Evolutionary conservation across 2,329 filamentous ascomycete species (phyloP).

Genomic region (Aspergillus sp.): DNA sequence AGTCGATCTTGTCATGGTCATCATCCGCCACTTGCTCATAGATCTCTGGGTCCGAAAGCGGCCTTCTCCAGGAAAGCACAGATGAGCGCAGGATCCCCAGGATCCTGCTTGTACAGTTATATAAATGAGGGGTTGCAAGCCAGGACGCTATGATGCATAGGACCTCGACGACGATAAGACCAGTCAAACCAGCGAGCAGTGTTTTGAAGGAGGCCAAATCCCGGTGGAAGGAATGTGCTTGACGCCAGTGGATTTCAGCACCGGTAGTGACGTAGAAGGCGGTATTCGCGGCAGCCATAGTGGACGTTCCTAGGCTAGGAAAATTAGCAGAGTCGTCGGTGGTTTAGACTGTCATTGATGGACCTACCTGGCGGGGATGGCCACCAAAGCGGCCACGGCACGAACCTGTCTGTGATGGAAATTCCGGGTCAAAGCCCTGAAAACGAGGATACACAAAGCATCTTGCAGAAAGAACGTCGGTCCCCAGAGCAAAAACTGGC

Average conservation of each 20-base stretch:
- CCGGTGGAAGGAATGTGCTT: constrained; percentile 24
- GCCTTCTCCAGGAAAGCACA: constrained; percentile 5
- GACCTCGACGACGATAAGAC: constrained; percentile 24
- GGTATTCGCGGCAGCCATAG: constrained; percentile 25
- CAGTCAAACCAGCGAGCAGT: constrained; percentile 24
- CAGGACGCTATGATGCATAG: constrained; percentile 18
- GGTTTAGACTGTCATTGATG: background rate
- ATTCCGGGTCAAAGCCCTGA: constrained; percentile 16
- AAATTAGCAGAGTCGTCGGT: constrained; percentile 4
- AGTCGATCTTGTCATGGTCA: too few species aligned
- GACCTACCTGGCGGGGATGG: constrained; percentile 23
- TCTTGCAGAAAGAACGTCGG: constrained; percentile 25
- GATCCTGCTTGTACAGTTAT: constrained; percentile 18
- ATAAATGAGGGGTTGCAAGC: constrained; percentile 16
- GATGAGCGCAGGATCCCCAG: constrained; percentile 18
- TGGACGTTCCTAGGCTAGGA: constrained; percentile 19
- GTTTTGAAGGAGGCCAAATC: constrained; percentile 27
- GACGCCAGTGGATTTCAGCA: constrained; percentile 31
- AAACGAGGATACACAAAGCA: constrained; percentile 17
- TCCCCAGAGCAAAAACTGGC: constrained; percentile 19
- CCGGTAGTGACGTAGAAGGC: constrained; percentile 28
- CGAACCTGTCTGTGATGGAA: constrained; percentile 15
- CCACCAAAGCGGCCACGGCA: constrained; percentile 12
- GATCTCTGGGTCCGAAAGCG: constrained; percentile 12
- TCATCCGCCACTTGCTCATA: constrained; percentile 17